Evolutionary conservation across 2,329 filamentous ascomycete genomes (phyloP), one percentile per base, ranked within the genome.

Genomic region (Cladophialophora exuberans): DNA sequence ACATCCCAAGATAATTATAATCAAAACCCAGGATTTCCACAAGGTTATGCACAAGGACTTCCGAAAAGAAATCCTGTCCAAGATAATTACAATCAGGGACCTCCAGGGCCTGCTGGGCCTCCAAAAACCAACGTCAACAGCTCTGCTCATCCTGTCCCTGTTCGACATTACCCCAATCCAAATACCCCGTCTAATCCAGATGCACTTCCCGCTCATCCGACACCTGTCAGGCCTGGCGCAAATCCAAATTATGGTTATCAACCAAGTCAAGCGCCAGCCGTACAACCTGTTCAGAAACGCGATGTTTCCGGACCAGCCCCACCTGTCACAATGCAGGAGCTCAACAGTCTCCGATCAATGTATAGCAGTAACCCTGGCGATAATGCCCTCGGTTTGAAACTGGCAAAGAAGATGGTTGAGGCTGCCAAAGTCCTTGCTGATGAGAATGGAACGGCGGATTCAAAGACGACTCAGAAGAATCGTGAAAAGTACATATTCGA

Each of bases 361-460:
- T 85, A 88, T 60, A 89, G 88, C 68, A 78, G 77, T 22, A 88
- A 91, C 57, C 84, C 91, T 0, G 79, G 80, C 25, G 90, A 97
- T 62, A 83, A 88, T 59, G 82, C 81, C 42, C 81, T 84, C 2
- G 87, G 89, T 11, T 76, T 99, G 52, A 76, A 79, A 7, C 78
- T 96, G 15, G 91, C 89, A 1, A 93, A 92, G 73, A 90, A 88
- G 64, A 77, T 97, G 4, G 85, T 96, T 1, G 91, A 97, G 73
- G 94, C 93, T 1, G 84, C 90, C 0, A 85, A 86, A 10, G 83
- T 89, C 4, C 80, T 99, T 1, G 84, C 90, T 2, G 89, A 90
- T 62, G 86, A 91, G 31, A 86, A 86, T 64, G 83, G 85, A 6
- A 84, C 87, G 20, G 81, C 83, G 6, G 90, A 94, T 65, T 79